Base-by-base conservation (phyloP, 2,329 filamentous ascomycete species). In the Fusarium sp. region DNA sequence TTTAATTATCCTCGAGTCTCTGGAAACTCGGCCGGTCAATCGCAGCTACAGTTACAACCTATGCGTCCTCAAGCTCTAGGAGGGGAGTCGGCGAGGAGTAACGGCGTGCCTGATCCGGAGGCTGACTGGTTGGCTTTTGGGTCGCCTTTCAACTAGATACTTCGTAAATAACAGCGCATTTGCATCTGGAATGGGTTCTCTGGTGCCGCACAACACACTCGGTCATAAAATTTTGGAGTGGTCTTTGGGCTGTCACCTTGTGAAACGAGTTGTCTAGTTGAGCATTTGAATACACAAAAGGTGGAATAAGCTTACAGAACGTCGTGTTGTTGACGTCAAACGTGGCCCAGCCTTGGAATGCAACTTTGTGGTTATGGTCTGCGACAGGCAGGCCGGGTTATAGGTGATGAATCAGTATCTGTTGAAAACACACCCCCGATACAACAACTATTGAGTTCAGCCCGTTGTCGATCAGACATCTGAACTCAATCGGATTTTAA, bases 1-100 rank as follows among this genome's bases (percentile, higher is more conserved):
- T 83, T 83, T 71, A 81, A 82, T 24, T 80, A 79, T 41, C 81
- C 81, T 14, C 79, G 78, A 19, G 57, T 79, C 2, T 56, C 72
- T 1, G 58, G 67, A 11, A 55, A 58, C 0, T 49, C 70, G 0
- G 68, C 58, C 6, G 69, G 71, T 2, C 75, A 78, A 30, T 57
- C 55, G 0, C 61, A 61, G 11, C 4, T 30, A 13, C 61, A 61
- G 8, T 11, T 33, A 4, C 62, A 58, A 11, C 45, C 49, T 6
- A 49, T 56, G 20, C 60, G 65, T 7, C 19, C 52, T 10, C 58
- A 52, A 26, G 46, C 47, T 15, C 22, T 49, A 11, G 41, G 40
- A 7, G 19, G 15, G 5, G 65, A 67, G 5, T n/a, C 58, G 8
- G 22, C 47, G 11, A 66, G 65, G 13, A 56, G n/a, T 3, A 68